Evolutionary conservation across 768 basidiomycete species (phyloP).

Genomic region (Mycena polygramma): DNA sequence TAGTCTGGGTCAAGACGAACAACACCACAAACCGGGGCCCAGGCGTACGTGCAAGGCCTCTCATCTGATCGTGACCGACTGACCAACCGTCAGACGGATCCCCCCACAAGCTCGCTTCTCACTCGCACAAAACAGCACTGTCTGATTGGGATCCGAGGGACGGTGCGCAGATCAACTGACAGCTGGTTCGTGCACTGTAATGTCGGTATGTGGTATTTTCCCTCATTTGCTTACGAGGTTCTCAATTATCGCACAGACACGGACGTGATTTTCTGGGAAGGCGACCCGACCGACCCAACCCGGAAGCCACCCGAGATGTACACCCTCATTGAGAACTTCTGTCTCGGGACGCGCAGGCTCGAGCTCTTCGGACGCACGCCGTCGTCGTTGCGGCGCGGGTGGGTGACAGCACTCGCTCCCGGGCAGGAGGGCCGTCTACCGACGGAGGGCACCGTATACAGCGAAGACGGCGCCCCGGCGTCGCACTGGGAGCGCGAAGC

Average conservation of each 20-base stretch:
- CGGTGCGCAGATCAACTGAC: slow-evolving; percentile 94
- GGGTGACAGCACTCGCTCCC: slow-evolving; percentile 88
- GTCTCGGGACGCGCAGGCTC: slow-evolving; percentile 90
- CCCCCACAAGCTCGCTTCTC: slow-evolving; percentile 86
- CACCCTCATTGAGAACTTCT: slow-evolving; percentile 97
- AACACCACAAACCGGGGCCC: slow-evolving; percentile 77
- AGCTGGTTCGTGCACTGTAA: slow-evolving; percentile 99
- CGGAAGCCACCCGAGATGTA: slow-evolving; percentile 97
- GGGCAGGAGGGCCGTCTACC: slow-evolving; percentile 70
- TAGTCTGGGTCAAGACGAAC: slow-evolving; percentile 99
- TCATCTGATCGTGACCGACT: slow-evolving; percentile 26
- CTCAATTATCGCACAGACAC: slow-evolving; percentile 69
- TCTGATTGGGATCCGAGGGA: slow-evolving; percentile 96
- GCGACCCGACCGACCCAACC: slow-evolving; percentile 85
- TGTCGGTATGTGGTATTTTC: slow-evolving; percentile 72
- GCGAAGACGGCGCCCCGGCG: slow-evolving; percentile 58
- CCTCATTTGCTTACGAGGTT: slow-evolving; percentile 28
- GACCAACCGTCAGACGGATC: slow-evolving; percentile 71
- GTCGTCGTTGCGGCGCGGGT: slow-evolving; percentile 83
- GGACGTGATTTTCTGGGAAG: slow-evolving; percentile 97
- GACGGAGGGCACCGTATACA: slow-evolving; percentile 49
- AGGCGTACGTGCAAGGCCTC: slow-evolving; percentile 64
- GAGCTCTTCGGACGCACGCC: slow-evolving; percentile 86
- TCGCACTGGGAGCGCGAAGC: slow-evolving; percentile 70
- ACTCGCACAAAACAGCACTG: slow-evolving; percentile 97